Evolutionary conservation across 352 stramenopile genomes (phyloP).

Genomic region (Phytophthora quininea): DNA sequence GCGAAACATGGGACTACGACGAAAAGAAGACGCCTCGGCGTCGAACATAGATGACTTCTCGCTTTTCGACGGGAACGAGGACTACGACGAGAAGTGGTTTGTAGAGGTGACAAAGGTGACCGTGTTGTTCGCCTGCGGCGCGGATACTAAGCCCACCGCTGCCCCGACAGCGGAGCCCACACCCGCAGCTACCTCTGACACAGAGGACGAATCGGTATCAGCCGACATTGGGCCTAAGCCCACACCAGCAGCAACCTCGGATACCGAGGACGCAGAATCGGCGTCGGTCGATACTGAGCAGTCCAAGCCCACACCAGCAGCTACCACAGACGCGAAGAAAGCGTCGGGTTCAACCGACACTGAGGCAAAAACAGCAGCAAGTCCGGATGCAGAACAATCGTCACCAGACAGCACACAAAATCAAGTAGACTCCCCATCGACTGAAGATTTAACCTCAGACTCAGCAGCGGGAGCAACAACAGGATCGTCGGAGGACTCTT

Average conservation of each 20-base stretch:
- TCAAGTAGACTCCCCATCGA: background rate
- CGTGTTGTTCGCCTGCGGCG: constrained; percentile 24
- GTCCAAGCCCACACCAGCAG: background rate
- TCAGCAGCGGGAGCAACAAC: background rate
- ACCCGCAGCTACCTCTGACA: background rate
- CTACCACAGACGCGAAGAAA: background rate
- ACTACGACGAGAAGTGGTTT: constrained; percentile 38
- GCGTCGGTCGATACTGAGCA: background rate
- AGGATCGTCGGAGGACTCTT: background rate
- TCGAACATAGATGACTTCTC: constrained; percentile 14
- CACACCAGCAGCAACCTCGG: constrained; percentile 14
- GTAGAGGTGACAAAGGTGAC: constrained; percentile 33
- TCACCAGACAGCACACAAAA: constrained; percentile 7
- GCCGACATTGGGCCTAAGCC: background rate
- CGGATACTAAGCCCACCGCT: constrained; percentile 15
- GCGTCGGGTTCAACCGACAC: background rate
- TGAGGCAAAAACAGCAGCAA: too few relatives aligned
- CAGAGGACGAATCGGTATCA: too few relatives aligned
- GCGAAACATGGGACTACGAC: constrained; percentile 36
- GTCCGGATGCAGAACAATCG: constrained; percentile 8
- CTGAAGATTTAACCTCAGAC: background rate
- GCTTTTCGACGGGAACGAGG: constrained; percentile 26
- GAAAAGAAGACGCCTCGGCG: constrained; percentile 5
- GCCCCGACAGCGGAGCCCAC: constrained; percentile 15
- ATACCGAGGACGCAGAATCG: background rate